Evolutionary conservation across 2,329 filamentous ascomycete genomes (phyloP).

Genomic region (Aspergillus tubingensis): DNA sequence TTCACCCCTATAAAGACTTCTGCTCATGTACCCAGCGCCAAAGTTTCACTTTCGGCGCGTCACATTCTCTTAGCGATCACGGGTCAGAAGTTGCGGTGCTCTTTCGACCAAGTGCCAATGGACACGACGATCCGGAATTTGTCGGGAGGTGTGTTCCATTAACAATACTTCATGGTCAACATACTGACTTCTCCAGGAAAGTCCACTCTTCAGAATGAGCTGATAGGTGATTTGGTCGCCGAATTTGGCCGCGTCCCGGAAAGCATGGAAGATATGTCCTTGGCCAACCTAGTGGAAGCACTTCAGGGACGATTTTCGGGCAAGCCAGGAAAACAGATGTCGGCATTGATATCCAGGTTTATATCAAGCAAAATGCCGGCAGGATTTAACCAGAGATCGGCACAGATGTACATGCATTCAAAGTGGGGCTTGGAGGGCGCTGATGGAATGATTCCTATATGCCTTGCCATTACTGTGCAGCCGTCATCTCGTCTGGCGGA

Average conservation of each 20-base stretch:
- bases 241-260: constrained; percentile 48
- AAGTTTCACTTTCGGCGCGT: constrained; percentile 12
- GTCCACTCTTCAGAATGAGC: constrained; percentile 50
- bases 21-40: neutral
- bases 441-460: constrained; percentile 22
- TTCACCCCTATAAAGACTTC: neutral
- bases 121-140: constrained; percentile 38
- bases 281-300: constrained; percentile 34
- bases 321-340: constrained; percentile 34
- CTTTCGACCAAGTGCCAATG: constrained; percentile 20
- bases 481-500: constrained; percentile 22
- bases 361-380: constrained; percentile 35
- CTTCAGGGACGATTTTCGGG: constrained; percentile 35
- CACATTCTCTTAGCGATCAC: constrained; percentile 20
- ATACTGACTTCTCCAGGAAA: constrained; percentile 29
- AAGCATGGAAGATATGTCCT: constrained; percentile 41
- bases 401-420: constrained; percentile 24
- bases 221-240: constrained; percentile 45
- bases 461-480: constrained; percentile 27
- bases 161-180: neutral
- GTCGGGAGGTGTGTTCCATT: constrained; percentile 17
- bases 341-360: constrained; percentile 31
- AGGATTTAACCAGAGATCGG: constrained; percentile 24
- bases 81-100: constrained; percentile 21
- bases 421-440: constrained; percentile 31